These are phyloP conservation scores for Avicennia marina DNA, from an alignment of 257 asterid species.

Conservation along the genomic window DNA sequence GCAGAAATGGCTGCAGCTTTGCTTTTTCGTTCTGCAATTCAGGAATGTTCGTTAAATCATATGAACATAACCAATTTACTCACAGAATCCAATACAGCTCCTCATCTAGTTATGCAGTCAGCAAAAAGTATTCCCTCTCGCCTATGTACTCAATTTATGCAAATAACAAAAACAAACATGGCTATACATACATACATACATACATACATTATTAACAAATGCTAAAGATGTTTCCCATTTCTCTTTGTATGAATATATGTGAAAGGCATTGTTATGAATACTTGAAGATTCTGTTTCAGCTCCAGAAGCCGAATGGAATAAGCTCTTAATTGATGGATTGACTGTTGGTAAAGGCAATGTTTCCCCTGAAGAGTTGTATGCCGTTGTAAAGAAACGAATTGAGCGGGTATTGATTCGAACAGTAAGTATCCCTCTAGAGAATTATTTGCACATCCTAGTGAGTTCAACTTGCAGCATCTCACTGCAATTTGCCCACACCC, in stretches of 20 bases:
- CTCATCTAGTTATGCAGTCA: neutral
- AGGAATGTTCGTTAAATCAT: no score
- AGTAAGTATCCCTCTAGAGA: slow-evolving; percentile 29
- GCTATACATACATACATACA: neutral
- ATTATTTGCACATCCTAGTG: slow-evolving; percentile 1
- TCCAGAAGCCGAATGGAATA: slow-evolving; percentile 80
- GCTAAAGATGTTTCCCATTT: neutral
- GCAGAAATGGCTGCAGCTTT: neutral
- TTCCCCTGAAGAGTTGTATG: slow-evolving; percentile 55
- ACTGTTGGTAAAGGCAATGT: slow-evolving; percentile 71
- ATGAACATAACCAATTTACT: no score
- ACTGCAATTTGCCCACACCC: slow-evolving; percentile 5
- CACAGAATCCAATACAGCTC: neutral
- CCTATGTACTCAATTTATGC: neutral
- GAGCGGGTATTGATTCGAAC: slow-evolving; percentile 89
- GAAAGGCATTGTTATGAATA: neutral
- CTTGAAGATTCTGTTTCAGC: slow-evolving; percentile 44
- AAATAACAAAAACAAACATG: neutral
- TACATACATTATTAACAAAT: neutral
- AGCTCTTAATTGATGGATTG: slow-evolving; percentile 64
- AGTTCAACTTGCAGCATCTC: slow-evolving; percentile 12
- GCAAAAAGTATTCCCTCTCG: neutral
- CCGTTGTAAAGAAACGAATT: slow-evolving; percentile 77
- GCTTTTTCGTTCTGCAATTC: no score
- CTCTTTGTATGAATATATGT: neutral